A percentile compares a stretch with the other conserved stretches of the same genome.
Conservation (phyloP, 495 filamentous ascomycete species). For the Penicillium canariense region DNA sequence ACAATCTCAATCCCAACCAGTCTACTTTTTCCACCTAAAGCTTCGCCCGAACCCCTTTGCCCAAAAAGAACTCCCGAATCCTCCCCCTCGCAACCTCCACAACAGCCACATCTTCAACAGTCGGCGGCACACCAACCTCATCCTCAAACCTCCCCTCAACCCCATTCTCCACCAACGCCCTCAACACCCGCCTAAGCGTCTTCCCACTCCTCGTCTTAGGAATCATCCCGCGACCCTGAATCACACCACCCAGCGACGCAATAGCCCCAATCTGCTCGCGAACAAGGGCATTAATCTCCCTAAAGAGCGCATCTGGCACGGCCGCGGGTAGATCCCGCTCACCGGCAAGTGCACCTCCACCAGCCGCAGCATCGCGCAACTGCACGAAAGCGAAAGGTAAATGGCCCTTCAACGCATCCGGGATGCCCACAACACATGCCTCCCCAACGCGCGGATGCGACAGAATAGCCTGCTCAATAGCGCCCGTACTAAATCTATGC, state of each 20-base stretch:
- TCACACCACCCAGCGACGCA: conserved; percentile 77
- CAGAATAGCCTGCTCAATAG: conserved; percentile 87
- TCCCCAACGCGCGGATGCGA: conserved; percentile 75
- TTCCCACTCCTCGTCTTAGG: conserved; percentile 89
- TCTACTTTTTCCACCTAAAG: conserved; percentile 43
- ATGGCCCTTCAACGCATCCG: conserved; percentile 82
- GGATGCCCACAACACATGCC: conserved; percentile 80
- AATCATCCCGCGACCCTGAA: conserved; percentile 84
- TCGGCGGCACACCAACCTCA: conserved; percentile 55
- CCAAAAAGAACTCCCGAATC: conserved; percentile 58
- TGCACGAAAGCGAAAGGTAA: conserved; percentile 87
- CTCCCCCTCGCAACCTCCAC: conserved; percentile 54
- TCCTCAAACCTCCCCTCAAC: conserved; percentile 51
- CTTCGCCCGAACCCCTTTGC: conserved; percentile 50
- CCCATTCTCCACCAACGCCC: conserved; percentile 71
- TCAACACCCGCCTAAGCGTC: conserved; percentile 75
- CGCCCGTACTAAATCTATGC: conserved; percentile 84
- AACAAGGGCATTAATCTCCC: conserved; percentile 60
- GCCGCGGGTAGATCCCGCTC: conserved; percentile 30
- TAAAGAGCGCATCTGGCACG: conserved; percentile 53
- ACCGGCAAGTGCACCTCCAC: background rate
- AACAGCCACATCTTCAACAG: conserved; percentile 58
- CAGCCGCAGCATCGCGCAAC: conserved; percentile 41
- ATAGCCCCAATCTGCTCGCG: conserved; percentile 87
- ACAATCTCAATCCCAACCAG: no score